These are phyloP conservation scores for Coffea humblotiana DNA, from an alignment of 305 asterid species.

Conservation along the genomic window DNA sequence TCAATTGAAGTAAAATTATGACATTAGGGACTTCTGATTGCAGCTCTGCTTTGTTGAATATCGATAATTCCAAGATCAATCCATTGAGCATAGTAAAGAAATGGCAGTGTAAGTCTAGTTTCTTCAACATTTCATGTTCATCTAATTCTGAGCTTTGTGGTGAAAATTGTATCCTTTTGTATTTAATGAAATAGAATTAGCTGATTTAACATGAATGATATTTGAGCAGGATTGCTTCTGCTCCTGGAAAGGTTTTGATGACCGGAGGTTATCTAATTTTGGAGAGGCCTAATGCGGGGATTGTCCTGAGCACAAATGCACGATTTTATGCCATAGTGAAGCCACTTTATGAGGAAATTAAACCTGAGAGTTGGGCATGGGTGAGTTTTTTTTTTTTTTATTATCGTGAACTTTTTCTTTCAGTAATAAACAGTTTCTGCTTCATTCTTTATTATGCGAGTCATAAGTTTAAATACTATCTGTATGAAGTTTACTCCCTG, in stretches of 20 bases:
- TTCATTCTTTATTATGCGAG: neutral
- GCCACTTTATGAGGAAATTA: constrained; percentile 64
- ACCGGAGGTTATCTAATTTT: constrained; percentile 93
- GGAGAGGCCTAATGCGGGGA: constrained; percentile 97
- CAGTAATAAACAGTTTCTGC: neutral
- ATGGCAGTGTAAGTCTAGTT: constrained; percentile 26
- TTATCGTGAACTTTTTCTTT: neutral
- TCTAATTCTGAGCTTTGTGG: neutral
- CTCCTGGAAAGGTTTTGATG: constrained; percentile 98
- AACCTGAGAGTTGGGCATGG: constrained; percentile 85
- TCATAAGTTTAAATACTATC: neutral
- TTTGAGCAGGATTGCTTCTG: constrained; percentile 74
- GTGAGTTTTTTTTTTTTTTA: constrained; percentile 31
- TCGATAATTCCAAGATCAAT: neutral
- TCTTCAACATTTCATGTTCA: neutral
- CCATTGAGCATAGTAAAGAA: constrained; percentile 1
- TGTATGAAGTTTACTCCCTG: neutral
- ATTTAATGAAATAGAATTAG: neutral
- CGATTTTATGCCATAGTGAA: constrained; percentile 87
- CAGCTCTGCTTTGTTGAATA: neutral
- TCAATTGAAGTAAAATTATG: neutral
- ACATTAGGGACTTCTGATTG: neutral
- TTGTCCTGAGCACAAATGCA: constrained; percentile 94
- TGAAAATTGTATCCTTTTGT: neutral
- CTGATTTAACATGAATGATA: constrained; percentile 28